Evolutionary conservation across 1,284 basidiomycete species (phyloP).

Genomic region (Irpex sp.): DNA sequence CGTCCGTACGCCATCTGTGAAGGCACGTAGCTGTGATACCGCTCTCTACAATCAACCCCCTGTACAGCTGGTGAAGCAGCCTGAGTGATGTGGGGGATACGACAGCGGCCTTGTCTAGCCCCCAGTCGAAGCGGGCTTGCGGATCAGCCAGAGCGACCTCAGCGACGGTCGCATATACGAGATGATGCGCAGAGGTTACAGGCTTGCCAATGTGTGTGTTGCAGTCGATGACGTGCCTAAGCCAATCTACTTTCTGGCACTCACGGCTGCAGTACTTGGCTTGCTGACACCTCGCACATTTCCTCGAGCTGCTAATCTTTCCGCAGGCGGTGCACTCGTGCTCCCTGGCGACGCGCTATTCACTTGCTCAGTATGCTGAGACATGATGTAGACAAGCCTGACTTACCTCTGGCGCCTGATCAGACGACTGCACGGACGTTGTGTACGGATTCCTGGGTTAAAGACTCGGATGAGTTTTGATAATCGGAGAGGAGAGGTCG

Average conservation of each 20-base stretch:
- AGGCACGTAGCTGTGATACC: neutral
- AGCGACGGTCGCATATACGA: neutral
- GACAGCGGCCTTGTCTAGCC: neutral
- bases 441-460: too few species aligned
- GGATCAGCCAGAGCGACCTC: neutral
- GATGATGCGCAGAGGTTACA: neutral
- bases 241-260: neutral
- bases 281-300: neutral
- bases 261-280: neutral
- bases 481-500: too few species aligned
- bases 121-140: neutral
- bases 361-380: neutral
- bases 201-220: neutral
- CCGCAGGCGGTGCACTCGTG: neutral
- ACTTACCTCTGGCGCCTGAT: neutral
- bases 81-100: neutral
- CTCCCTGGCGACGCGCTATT: neutral
- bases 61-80: neutral
- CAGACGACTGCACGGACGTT: neutral
- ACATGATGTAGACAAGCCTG: too few species aligned
- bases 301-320: neutral
- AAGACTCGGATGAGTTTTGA: too few species aligned
- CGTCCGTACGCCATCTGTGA: neutral
- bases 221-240: neutral
- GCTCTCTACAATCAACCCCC: neutral